These are phyloP conservation scores for Lenzites betulinus DNA, from an alignment of 768 basidiomycete genomes.

Conservation along the genomic window DNA sequence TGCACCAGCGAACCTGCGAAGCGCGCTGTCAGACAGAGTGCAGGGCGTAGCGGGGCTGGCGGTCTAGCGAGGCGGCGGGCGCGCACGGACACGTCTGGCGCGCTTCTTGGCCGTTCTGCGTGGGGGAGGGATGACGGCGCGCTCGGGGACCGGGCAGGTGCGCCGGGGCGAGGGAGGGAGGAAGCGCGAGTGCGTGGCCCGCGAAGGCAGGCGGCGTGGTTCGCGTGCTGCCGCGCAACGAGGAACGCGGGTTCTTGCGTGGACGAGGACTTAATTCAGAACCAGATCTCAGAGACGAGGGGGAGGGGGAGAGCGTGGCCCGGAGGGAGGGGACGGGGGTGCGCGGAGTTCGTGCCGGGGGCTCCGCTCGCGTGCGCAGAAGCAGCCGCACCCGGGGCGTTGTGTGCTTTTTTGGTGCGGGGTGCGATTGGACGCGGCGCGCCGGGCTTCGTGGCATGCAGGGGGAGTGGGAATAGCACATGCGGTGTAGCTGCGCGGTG, in stretches of 20 bases:
- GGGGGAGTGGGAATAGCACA: too few species aligned
- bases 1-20: too few species aligned
- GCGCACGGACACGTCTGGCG: background rate
- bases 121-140: background rate
- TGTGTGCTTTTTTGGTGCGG: background rate
- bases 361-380: background rate
- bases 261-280: too few species aligned
- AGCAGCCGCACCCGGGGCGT: background rate
- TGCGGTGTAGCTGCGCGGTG: too few species aligned
- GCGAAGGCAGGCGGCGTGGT: background rate
- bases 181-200: slow-evolving; percentile 12
- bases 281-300: too few species aligned
- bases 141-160: slow-evolving; percentile 2
- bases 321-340: background rate
- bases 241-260: background rate
- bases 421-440: too few species aligned
- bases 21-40: background rate
- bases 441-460: too few species aligned
- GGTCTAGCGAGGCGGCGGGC: background rate
- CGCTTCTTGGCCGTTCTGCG: background rate
- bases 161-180: background rate
- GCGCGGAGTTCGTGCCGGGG: slow-evolving; percentile 10
- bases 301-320: background rate
- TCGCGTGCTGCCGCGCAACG: background rate
- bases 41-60: background rate